Conservation (phyloP, 805 yeast genomes). For the Saccharomycopsis malanga region DNA sequence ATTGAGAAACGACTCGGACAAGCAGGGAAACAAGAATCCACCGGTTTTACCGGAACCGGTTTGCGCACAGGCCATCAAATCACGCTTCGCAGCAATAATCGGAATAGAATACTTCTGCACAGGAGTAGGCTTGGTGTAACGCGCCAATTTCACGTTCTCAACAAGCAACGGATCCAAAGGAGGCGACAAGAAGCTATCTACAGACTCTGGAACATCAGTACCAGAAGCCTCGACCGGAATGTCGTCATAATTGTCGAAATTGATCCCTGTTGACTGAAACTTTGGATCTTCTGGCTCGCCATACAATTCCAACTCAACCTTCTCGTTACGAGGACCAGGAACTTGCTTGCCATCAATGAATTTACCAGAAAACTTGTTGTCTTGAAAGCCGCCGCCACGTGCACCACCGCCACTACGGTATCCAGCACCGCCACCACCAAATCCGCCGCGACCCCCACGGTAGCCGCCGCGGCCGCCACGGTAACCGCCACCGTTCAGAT, state of each 20-base stretch:
- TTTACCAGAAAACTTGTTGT: slow-evolving; percentile 50
- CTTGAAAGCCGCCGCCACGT: slow-evolving; percentile 25
- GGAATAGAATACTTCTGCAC: slow-evolving; percentile 93
- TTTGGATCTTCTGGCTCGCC: slow-evolving; percentile 63
- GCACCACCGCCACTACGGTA: slow-evolving; percentile 32
- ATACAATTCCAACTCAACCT: slow-evolving; percentile 71
- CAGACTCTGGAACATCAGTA: slow-evolving; percentile 89
- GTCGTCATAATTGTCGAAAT: slow-evolving; percentile 97
- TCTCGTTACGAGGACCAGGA: slow-evolving; percentile 68
- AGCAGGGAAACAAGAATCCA: slow-evolving; percentile 97
- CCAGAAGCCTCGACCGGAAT: slow-evolving; percentile 98
- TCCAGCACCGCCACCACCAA: slow-evolving; percentile 28
- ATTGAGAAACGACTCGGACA: slow-evolving; percentile 78
- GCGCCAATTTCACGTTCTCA: slow-evolving; percentile 78
- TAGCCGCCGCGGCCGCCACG: slow-evolving; percentile 28
- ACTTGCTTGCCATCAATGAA: slow-evolving; percentile 85
- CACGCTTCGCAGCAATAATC: slow-evolving; percentile 82
- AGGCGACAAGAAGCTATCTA: slow-evolving; percentile 79
- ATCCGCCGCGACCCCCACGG: slow-evolving; percentile 30
- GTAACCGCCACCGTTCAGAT: slow-evolving; percentile 25
- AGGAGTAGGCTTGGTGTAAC: slow-evolving; percentile 95
- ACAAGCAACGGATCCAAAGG: slow-evolving; percentile 83
- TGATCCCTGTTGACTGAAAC: slow-evolving; percentile 92
- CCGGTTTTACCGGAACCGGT: slow-evolving; percentile 99
- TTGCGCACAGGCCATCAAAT: slow-evolving; percentile 96